Base-by-base conservation (phyloP, 176 grass and related monocot genomes). In the Otatea glauca region DNA sequence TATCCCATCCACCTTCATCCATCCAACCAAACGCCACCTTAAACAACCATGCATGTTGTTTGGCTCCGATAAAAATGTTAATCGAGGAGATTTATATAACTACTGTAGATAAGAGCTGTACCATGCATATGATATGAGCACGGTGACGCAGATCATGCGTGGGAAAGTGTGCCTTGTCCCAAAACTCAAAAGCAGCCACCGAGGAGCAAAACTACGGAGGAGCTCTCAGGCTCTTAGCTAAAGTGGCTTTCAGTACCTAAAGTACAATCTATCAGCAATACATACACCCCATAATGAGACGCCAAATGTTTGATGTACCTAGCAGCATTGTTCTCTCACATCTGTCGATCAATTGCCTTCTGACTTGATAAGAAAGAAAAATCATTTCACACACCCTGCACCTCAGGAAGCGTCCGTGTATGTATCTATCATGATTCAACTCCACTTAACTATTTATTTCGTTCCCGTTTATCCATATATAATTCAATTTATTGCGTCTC, bases 341-440 rank as follows among this genome's bases (percentile, higher is more conserved):
- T 56, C 54, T 56, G 20, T n/a, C 54, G 20, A 83, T 75, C 60
- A 5, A 67, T 84, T 43, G 74, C 83, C 63, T 47, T 59, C 72
- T 59, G 64, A 77, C 83, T 85, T 77, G 63, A 85, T 74, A 69
- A 9, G 49, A 85, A 85, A 85, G 83, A 68, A 85, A 85, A 85
- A 85, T 77, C 74, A 85, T 85, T 70, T 61, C 79, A 56, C 35
- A 16, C 63, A 69, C 37, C 20, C 20, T 59, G 50, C 50, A 81
- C 53, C 54, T 58, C 10, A 56, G 61, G 37, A 55, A 65, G 17
- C 45, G 9, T 84, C 14, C 32, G 21, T 21, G 47, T 54, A 7
- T 3, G 5, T 7, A 21, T 37, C 3, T 37, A 37, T 55, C 18
- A 55, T 2, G 53, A 21, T 18, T 55, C 53, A 21, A 55, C 53